A percentile compares a stretch with the other conserved stretches of the same genome.
Conservation (phyloP, 192 early-diverging fungal genomes). For the Irineochytrium annulatum region DNA sequence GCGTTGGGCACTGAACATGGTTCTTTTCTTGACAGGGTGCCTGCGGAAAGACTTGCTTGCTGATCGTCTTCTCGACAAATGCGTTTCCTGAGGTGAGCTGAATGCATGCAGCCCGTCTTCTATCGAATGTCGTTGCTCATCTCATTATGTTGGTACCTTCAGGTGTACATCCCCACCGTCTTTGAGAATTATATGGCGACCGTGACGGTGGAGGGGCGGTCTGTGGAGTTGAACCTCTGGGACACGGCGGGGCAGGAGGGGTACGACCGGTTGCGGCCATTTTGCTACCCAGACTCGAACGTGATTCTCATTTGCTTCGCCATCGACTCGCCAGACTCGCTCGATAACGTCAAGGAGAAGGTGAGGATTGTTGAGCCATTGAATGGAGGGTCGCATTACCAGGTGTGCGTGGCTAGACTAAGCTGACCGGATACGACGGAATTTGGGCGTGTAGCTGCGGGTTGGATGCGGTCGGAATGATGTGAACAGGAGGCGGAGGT, state of each 20-base stretch:
- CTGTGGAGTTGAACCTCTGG: slow-evolving; percentile 82
- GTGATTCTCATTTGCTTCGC: slow-evolving; percentile 88
- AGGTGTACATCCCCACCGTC: slow-evolving; percentile 44
- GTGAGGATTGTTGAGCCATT: slow-evolving; percentile 10
- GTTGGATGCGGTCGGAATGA: not conserved
- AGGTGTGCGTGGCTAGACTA: not conserved
- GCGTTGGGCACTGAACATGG: too few relatives aligned
- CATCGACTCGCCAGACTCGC: slow-evolving; percentile 79
- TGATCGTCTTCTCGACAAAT: slow-evolving; percentile 75
- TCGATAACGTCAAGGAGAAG: slow-evolving; percentile 69
- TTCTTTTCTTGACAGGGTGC: slow-evolving; percentile 73
- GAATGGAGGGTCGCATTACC: not conserved
- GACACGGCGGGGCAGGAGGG: slow-evolving; percentile 95
- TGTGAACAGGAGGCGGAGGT: not conserved
- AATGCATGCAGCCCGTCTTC: slow-evolving; percentile 1
- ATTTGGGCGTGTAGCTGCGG: not conserved
- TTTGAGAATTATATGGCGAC: slow-evolving; percentile 88
- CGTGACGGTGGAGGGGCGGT: slow-evolving; percentile 71
- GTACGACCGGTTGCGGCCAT: slow-evolving; percentile 82
- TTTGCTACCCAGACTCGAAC: slow-evolving; percentile 84
- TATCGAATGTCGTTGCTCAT: not conserved
- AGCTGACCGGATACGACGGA: not conserved
- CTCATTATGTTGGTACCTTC: not conserved
- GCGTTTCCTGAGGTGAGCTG: slow-evolving; percentile 75
- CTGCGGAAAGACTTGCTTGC: slow-evolving; percentile 74